A percentile compares a stretch with the other conserved stretches of the same genome.
These are phyloP conservation scores for Mucor lusitanicus DNA, from an alignment of 371 early-diverging fungal genomes.

Conservation along the genomic window DNA sequence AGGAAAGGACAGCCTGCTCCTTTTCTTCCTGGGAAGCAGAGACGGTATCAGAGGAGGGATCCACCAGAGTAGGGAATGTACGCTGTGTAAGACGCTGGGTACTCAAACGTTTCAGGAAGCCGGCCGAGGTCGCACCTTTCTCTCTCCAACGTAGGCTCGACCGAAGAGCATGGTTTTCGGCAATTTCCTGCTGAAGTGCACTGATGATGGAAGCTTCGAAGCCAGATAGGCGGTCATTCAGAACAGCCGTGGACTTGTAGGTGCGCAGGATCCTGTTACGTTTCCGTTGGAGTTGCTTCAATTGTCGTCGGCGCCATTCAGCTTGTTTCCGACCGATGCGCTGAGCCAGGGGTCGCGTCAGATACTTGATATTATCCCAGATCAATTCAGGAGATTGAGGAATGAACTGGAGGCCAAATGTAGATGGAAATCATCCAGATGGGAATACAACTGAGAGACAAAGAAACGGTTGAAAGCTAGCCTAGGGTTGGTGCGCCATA, in stretches of 20 bases:
- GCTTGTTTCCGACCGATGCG: neutral
- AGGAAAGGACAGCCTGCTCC: neutral
- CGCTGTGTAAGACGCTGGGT: neutral
- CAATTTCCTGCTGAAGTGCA: neutral
- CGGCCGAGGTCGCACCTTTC: slow-evolving; percentile 8
- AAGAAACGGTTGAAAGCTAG: too few species aligned
- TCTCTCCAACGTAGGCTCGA: slow-evolving; percentile 9
- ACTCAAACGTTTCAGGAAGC: slow-evolving; percentile 5
- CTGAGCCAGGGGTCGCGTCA: neutral
- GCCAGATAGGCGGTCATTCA: too few species aligned
- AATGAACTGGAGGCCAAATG: too few species aligned
- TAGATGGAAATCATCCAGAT: too few species aligned
- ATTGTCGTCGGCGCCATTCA: neutral
- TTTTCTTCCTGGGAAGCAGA: too few species aligned
- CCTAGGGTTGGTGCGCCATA: neutral
- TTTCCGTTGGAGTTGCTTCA: neutral
- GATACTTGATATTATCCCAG: neutral
- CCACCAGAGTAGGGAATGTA: too few species aligned
- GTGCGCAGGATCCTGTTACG: neutral
- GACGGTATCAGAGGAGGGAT: too few species aligned
- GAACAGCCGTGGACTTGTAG: too few species aligned
- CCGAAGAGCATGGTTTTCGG: neutral
- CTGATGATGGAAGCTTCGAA: too few species aligned
- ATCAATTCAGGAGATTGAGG: too few species aligned
- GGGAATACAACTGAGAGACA: too few species aligned